Conservation (phyloP, 2,329 filamentous ascomycete species). For the Parastagonospora nodorum region DNA sequence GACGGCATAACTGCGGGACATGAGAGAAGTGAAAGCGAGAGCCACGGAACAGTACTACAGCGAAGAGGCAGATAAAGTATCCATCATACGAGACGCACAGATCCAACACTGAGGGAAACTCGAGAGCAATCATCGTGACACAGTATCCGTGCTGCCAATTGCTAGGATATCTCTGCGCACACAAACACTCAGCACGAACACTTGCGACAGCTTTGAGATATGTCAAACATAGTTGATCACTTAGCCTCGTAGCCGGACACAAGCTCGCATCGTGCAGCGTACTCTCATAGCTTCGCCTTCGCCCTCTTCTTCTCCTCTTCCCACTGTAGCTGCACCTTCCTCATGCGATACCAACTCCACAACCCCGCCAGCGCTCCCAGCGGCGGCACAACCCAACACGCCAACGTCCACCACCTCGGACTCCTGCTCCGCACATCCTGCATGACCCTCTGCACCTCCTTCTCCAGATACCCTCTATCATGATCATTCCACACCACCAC, state of each 20-base stretch:
- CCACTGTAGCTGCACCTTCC: slow-evolving; percentile 73
- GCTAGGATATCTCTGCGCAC: slow-evolving; percentile 16
- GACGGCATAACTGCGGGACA: slow-evolving; percentile 2
- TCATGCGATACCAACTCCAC: slow-evolving; percentile 76
- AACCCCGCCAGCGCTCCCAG: slow-evolving; percentile 70
- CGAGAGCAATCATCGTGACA: slow-evolving; percentile 9
- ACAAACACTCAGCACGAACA: slow-evolving; percentile 14
- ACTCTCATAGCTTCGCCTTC: slow-evolving; percentile 65
- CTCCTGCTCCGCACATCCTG: slow-evolving; percentile 64
- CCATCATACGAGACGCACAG: not conserved
- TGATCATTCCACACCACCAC: slow-evolving; percentile 92
- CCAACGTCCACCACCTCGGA: slow-evolving; percentile 83
- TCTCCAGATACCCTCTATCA: slow-evolving; percentile 69
- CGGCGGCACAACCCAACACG: slow-evolving; percentile 72
- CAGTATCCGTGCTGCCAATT: slow-evolving; percentile 11
- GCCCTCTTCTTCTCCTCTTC: slow-evolving; percentile 60
- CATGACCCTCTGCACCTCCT: slow-evolving; percentile 71
- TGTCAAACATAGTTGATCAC: not conserved
- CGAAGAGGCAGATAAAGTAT: not conserved
- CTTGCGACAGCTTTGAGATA: not conserved
- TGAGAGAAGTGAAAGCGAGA: slow-evolving; percentile 6
- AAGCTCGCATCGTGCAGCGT: too few species aligned
- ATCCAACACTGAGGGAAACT: not conserved
- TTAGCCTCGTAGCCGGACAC: too few species aligned
- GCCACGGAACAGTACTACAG: not conserved